These are phyloP conservation scores for Carex kokanica DNA, from an alignment of 176 grass and related monocot species.

Conservation along the genomic window DNA sequence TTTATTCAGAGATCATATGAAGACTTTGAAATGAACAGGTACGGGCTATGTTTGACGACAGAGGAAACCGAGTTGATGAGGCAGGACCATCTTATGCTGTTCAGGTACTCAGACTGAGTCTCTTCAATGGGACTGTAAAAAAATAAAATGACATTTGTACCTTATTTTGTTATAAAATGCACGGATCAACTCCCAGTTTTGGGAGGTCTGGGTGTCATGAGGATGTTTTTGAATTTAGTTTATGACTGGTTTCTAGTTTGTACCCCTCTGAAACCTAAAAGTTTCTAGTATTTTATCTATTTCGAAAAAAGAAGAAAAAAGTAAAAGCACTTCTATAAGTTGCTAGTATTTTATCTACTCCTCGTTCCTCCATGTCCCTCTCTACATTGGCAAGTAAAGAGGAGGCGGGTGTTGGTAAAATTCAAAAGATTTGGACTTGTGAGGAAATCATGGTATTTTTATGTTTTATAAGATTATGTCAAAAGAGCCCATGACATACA, in stretches of 20 bases:
- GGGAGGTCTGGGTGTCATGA: not conserved
- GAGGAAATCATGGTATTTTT: not conserved
- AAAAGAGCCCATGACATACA: not conserved
- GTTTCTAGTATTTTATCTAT: not conserved
- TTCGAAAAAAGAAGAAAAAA: not conserved
- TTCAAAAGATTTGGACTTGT: not conserved
- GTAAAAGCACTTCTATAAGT: not conserved
- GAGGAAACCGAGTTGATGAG: conserved; percentile 68
- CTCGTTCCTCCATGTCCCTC: not conserved
- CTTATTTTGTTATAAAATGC: not conserved
- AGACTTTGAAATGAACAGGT: conserved; percentile 45
- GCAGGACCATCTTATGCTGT: conserved; percentile 82
- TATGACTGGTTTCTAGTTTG: not conserved
- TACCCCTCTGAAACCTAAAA: not conserved
- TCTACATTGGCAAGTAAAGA: not conserved
- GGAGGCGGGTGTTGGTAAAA: not conserved
- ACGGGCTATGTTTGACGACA: conserved; percentile 94
- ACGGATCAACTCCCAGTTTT: not conserved
- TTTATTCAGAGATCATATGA: conserved; percentile 32
- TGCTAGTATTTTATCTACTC: not conserved
- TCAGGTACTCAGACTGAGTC: conserved; percentile 42
- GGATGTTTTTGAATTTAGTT: not conserved
- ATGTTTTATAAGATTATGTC: conserved; percentile 9
- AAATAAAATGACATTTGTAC: not conserved
- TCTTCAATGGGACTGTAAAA: not conserved